These are phyloP conservation scores for Coemansia sp. DNA, from an alignment of 192 early-diverging fungal genomes.

Conservation along the genomic window DNA sequence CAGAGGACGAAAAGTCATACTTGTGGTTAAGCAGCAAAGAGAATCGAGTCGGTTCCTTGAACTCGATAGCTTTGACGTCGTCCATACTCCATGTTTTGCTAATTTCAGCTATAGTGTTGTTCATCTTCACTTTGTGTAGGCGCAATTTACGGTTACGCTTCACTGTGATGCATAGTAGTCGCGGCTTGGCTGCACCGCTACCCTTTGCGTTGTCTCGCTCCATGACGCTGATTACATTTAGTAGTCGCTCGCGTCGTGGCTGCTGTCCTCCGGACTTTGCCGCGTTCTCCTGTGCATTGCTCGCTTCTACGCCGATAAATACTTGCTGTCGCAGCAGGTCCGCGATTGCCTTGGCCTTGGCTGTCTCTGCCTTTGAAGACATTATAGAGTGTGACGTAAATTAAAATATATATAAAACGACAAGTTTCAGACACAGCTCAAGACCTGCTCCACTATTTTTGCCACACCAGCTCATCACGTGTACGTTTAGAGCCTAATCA, in stretches of 20 bases:
- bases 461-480: no score
- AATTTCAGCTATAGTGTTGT: constrained; percentile 37
- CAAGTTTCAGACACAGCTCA: no score
- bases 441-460: no score
- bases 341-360: constrained; percentile 44
- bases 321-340: constrained; percentile 38
- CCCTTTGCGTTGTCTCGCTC: constrained; percentile 45
- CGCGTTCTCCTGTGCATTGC: constrained; percentile 32
- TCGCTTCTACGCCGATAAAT: constrained; percentile 52
- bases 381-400: constrained; percentile 1
- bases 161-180: constrained; percentile 46
- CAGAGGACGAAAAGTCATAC: constrained; percentile 44
- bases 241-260: constrained; percentile 48
- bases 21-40: constrained; percentile 45
- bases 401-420: neutral
- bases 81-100: constrained; percentile 49
- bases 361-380: constrained; percentile 41
- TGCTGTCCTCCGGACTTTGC: constrained; percentile 41
- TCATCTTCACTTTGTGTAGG: constrained; percentile 51
- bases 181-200: constrained; percentile 40
- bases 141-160: constrained; percentile 53
- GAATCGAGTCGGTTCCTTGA: constrained; percentile 51
- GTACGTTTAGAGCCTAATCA: no score
- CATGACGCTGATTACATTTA: constrained; percentile 50
- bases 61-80: constrained; percentile 48